Percentiles rank a stretch among this genome's conserved stretches.
Conservation (phyloP, 2,329 filamentous ascomycete species). For the Orbilia blumenaviensis region DNA sequence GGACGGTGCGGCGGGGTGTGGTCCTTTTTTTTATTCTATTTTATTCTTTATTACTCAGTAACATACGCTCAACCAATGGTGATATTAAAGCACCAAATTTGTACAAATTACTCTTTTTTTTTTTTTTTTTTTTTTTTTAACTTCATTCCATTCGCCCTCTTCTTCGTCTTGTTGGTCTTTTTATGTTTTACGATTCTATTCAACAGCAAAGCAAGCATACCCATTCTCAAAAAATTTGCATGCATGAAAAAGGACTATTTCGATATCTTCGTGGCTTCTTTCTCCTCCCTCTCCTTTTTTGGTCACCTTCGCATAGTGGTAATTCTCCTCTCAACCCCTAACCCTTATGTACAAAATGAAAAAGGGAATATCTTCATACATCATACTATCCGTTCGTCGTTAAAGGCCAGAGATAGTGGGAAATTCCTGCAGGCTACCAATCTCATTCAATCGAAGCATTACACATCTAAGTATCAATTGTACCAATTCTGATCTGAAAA, state of each 20-base stretch:
- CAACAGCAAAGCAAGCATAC: constrained; percentile 24
- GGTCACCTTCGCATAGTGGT: too few species aligned
- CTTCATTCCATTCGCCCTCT: background rate
- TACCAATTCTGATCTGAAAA: too few species aligned
- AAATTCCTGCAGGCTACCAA: too few species aligned
- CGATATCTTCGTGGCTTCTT: background rate
- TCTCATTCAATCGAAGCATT: too few species aligned
- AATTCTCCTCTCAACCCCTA: too few species aligned
- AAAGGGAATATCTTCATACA: too few species aligned
- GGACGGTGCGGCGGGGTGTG: background rate
- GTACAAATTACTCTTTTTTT: constrained; percentile 18
- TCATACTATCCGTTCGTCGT: too few species aligned
- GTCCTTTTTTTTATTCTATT: too few species aligned
- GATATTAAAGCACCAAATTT: constrained; percentile 7
- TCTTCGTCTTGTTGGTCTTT: background rate
- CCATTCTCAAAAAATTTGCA: constrained; percentile 4
- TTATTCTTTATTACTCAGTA: background rate
- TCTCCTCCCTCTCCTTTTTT: background rate
- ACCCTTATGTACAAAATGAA: too few species aligned
- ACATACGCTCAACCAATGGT: background rate
- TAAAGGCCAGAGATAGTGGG: too few species aligned
- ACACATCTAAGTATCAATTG: too few species aligned
- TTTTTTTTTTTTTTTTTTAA: background rate
- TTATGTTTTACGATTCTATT: constrained; percentile 9
- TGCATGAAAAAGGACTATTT: background rate